phyloP scores from a whole-genome alignment of 2,329 filamentous ascomycete genomes.

The Falciphora oryzae region DNA sequence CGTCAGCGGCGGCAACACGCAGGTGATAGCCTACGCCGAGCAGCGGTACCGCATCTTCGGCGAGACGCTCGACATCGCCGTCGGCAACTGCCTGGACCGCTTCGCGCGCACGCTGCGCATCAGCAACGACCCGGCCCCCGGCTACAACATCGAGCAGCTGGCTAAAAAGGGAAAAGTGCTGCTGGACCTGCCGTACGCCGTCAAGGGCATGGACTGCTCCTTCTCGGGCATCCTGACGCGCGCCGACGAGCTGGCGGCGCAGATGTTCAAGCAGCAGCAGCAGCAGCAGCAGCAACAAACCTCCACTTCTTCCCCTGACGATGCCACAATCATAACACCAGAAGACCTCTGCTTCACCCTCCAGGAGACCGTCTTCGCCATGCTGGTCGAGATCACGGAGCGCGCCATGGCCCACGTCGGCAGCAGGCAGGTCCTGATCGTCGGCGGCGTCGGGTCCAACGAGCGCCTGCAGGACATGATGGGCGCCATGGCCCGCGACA shows the following conservation, averaged over 20 bases:
- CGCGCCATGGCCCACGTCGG: conserved; percentile 98
- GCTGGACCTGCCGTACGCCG: conserved; percentile 86
- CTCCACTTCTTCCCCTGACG: conserved; percentile 29
- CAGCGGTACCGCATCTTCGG: conserved; percentile 96
- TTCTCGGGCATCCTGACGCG: conserved; percentile 88
- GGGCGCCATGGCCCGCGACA: conserved; percentile 85
- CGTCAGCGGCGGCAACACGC: conserved; percentile 92
- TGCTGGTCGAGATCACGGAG: conserved; percentile 98
- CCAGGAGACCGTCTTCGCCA: conserved; percentile 92
- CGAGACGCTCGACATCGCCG: conserved; percentile 93
- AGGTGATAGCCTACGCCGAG: conserved; percentile 94
- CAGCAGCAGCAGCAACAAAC: conserved; percentile 5
- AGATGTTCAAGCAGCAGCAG: conserved; percentile 36
- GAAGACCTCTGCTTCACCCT: conserved; percentile 90
- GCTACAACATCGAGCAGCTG: conserved; percentile 96
- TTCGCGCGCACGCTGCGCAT: conserved; percentile 90
- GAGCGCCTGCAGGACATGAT: conserved; percentile 97
- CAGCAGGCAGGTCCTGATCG: conserved; percentile 82
- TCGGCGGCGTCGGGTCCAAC: conserved; percentile 94
- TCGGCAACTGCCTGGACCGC: conserved; percentile 94
- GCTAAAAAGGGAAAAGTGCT: conserved; percentile 68
- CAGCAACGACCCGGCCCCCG: conserved; percentile 91
- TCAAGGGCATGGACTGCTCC: conserved; percentile 98
- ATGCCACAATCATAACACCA: conserved; percentile 63
- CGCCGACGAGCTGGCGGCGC: conserved; percentile 72